These are phyloP conservation scores for Cercospora sp. DNA, from an alignment of 2,329 filamentous ascomycete species.

Conservation along the genomic window DNA sequence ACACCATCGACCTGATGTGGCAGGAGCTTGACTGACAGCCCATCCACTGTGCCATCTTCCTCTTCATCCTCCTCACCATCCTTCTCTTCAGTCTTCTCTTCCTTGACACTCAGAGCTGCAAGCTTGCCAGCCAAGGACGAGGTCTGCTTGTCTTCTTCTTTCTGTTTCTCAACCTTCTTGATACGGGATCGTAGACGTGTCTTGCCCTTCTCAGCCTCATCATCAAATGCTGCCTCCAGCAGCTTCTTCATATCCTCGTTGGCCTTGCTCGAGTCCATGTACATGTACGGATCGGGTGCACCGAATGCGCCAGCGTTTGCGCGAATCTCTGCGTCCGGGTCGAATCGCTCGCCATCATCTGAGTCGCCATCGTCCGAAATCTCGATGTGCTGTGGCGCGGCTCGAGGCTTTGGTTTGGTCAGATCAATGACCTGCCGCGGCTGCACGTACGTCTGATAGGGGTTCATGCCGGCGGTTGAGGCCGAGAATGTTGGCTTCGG, in stretches of 20 bases:
- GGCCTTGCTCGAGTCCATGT: slow-evolving; percentile 71
- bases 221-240: slow-evolving; percentile 78
- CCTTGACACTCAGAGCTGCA: slow-evolving; percentile 49
- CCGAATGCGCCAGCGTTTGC: slow-evolving; percentile 54
- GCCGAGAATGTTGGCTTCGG: slow-evolving; percentile 57
- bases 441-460: slow-evolving; percentile 23
- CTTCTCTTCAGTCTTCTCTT: slow-evolving; percentile 47
- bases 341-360: slow-evolving; percentile 47
- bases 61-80: slow-evolving; percentile 49
- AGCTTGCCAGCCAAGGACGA: slow-evolving; percentile 49
- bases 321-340: slow-evolving; percentile 50
- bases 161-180: slow-evolving; percentile 43
- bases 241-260: slow-evolving; percentile 76
- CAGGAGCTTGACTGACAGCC: slow-evolving; percentile 81
- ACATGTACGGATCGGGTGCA: slow-evolving; percentile 57
- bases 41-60: slow-evolving; percentile 68
- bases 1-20: slow-evolving; percentile 95
- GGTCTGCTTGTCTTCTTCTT: slow-evolving; percentile 39
- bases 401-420: slow-evolving; percentile 35
- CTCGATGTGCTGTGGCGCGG: slow-evolving; percentile 3
- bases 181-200: slow-evolving; percentile 48
- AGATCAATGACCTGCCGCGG: slow-evolving; percentile 52
- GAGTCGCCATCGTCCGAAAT: slow-evolving; percentile 32
- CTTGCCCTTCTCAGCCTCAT: slow-evolving; percentile 61
- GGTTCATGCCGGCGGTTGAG: slow-evolving; percentile 31